These are phyloP conservation scores for Paraleonurus japonicus DNA, from an alignment of 257 asterid species.

Conservation along the genomic window DNA sequence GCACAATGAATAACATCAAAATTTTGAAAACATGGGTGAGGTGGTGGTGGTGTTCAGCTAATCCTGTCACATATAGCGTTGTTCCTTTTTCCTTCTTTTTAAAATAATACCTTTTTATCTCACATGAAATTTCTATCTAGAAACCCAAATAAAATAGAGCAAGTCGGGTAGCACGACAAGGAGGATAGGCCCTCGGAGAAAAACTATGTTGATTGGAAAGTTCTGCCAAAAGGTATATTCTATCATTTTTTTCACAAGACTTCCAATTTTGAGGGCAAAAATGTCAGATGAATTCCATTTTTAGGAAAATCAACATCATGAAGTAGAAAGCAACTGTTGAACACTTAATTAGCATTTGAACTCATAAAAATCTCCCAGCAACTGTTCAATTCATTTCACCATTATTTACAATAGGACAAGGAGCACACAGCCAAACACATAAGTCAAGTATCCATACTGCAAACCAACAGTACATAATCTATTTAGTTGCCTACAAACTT, in stretches of 20 bases:
- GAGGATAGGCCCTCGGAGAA: not conserved
- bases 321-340: not conserved
- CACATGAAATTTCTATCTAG: not conserved
- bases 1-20: not conserved
- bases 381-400: not conserved
- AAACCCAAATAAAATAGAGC: not conserved
- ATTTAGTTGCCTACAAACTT: not conserved
- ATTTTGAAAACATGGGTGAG: not conserved
- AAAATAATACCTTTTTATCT: not conserved
- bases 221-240: not conserved
- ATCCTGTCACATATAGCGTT: not conserved
- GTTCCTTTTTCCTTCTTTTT: not conserved
- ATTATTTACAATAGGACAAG: not conserved
- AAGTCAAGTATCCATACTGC: not conserved
- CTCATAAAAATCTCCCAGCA: conserved; percentile 2
- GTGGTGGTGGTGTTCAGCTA: not conserved
- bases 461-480: conserved; percentile 6
- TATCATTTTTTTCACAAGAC: not conserved
- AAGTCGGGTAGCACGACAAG: too few species aligned
- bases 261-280: not conserved
- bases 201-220: not conserved
- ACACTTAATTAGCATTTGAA: not conserved
- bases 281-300: not conserved
- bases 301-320: not conserved
- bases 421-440: not conserved